Conservation (phyloP, 257 asterid species). For the Nyctanthes arbortristis region DNA sequence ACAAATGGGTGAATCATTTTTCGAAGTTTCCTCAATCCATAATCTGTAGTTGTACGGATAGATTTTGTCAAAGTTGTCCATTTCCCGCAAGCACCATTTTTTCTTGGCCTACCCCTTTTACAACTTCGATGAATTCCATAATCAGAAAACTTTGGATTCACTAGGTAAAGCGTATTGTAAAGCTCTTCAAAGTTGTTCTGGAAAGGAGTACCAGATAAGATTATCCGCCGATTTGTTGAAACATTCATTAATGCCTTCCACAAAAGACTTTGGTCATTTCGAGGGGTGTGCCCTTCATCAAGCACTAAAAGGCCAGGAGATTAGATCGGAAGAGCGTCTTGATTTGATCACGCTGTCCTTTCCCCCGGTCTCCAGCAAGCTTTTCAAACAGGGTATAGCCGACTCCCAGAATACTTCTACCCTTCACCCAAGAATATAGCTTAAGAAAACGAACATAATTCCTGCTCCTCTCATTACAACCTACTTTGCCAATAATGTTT, state of each 20-base stretch:
- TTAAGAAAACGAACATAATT: slow-evolving; percentile 41
- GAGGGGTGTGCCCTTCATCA: slow-evolving; percentile 88
- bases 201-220: slow-evolving; percentile 85
- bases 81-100: slow-evolving; percentile 16
- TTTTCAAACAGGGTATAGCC: slow-evolving; percentile 52
- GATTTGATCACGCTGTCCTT: slow-evolving; percentile 20
- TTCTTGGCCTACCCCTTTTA: not conserved
- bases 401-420: slow-evolving; percentile 54
- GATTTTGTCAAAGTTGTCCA: slow-evolving; percentile 42
- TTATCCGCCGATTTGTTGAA: slow-evolving; percentile 52
- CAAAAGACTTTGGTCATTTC: slow-evolving; percentile 57
- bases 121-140: not conserved
- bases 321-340: slow-evolving; percentile 47
- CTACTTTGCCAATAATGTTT: slow-evolving; percentile 16
- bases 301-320: slow-evolving; percentile 62
- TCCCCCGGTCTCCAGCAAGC: slow-evolving; percentile 36
- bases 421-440: slow-evolving; percentile 51
- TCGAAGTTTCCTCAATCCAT: slow-evolving; percentile 36
- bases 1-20: slow-evolving; percentile 59
- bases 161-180: slow-evolving; percentile 62
- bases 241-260: slow-evolving; percentile 59
- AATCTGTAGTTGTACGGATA: slow-evolving; percentile 26
- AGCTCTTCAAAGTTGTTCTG: slow-evolving; percentile 74
- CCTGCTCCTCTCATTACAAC: not conserved
- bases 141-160: slow-evolving; percentile 49